Percentiles rank a stretch among this genome's conserved stretches.
Evolutionary conservation across 345 rosid species (phyloP).

Genomic region (Hibiscus tridactylites): DNA sequence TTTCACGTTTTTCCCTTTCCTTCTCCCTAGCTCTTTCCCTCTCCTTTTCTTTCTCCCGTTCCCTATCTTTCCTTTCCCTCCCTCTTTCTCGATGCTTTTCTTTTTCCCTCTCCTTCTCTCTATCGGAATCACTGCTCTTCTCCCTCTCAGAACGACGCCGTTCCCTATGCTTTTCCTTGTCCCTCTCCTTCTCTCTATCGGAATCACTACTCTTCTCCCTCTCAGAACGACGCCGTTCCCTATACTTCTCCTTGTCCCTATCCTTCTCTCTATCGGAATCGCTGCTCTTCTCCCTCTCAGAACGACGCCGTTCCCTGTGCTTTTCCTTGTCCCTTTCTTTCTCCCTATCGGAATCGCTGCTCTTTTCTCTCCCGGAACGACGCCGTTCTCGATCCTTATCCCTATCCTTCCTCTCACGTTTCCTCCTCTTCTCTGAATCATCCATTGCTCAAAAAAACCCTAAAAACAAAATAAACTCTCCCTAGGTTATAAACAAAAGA

Average conservation of each 20-base stretch:
- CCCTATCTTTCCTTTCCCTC: conserved; percentile 27
- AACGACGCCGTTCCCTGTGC: conserved; percentile 32
- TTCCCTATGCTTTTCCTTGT: conserved; percentile 32
- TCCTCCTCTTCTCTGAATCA: conserved; percentile 33
- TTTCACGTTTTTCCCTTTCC: conserved; percentile 21
- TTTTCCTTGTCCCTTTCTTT: conserved; percentile 25
- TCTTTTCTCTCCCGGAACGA: neutral
- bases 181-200: conserved; percentile 37
- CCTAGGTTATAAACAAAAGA: neutral
- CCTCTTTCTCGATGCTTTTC: conserved; percentile 34
- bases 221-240: conserved; percentile 30
- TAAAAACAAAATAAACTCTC: neutral
- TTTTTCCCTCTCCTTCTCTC: conserved; percentile 32
- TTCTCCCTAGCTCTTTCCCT: conserved; percentile 14
- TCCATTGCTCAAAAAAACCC: conserved; percentile 4
- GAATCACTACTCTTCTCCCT: conserved; percentile 17
- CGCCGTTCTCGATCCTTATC: conserved; percentile 24
- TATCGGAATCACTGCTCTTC: conserved; percentile 14
- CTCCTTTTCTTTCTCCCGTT: conserved; percentile 27
- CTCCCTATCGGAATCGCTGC: conserved; percentile 25
- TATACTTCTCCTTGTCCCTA: conserved; percentile 24
- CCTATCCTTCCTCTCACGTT: conserved; percentile 39
- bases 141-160: conserved; percentile 27
- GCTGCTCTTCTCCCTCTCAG: conserved; percentile 22
- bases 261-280: conserved; percentile 36